Base-by-base conservation (phyloP, 768 basidiomycete species). In the Kwoniella newhampshirensis region DNA sequence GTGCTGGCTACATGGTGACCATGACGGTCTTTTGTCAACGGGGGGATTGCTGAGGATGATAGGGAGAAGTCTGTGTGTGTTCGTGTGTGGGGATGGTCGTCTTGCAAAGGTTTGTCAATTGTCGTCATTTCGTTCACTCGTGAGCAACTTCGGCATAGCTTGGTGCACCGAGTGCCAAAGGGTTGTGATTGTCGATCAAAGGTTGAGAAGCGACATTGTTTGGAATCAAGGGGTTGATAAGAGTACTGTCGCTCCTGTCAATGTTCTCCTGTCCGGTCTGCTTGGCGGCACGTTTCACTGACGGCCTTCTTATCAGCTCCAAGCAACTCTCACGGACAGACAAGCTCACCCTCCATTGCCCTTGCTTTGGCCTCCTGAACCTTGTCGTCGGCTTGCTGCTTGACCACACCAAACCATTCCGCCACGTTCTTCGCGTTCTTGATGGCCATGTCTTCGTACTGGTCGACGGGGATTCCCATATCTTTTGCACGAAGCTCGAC, bases 401-500 rank as follows among this genome's bases (percentile, higher is more conserved):
- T 59, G 26, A 64, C 7, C 6, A 52, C 43, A 20, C 47, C 44
- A 23, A 62, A 43, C 60, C 45, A 55, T 50, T 57, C 46, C 4
- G 26, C 43, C 7, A 53, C 41, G 18, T 52, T 49, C 21, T 25
- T 25, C 9, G 37, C 49, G 20, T 39, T 47, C 43, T 44, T 37
- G 20, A 42, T 27, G 15, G 52, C 52, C 17, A 44, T 27, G n/a
- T 49, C 27, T 41, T 63, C 63, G 49, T 63, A 63, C 23, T 66
- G 51, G 17, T 66, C 67, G 6, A 66, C 54, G 4, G 64, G 59
- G 51, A 67, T 49, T 35, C 68, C 68, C 30, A 61, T 52, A 18
- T 55, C 40, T 45, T 61, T 57, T 25, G 68, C 68, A 18, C 59
- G 57, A 18, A 37, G 28, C 49, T 70, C 68, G 32, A 67, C 45